Conservation (phyloP, 805 yeast species). For the Starmerella etchellsii region DNA sequence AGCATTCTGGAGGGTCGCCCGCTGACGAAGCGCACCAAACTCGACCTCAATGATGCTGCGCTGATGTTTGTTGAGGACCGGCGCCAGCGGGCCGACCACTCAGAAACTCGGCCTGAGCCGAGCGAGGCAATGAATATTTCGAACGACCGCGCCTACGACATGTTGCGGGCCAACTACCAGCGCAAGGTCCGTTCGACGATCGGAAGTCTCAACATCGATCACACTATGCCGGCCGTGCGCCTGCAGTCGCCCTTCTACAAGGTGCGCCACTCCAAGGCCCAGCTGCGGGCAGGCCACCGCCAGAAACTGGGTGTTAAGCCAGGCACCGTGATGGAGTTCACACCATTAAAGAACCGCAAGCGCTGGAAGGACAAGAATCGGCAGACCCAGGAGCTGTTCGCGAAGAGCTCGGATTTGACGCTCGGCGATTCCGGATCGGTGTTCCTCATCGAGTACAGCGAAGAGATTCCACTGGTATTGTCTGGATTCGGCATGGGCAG, state of each 20-base stretch:
- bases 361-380: constrained; percentile 82
- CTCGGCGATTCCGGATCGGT: constrained; percentile 70
- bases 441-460: constrained; percentile 76
- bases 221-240: constrained; percentile 73
- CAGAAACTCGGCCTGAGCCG: not conserved
- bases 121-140: constrained; percentile 50
- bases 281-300: constrained; percentile 68
- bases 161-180: constrained; percentile 73
- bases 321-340: constrained; percentile 61
- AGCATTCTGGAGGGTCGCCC: constrained; percentile 55
- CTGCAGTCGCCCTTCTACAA: constrained; percentile 86
- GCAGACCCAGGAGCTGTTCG: constrained; percentile 60
- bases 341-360: constrained; percentile 64
- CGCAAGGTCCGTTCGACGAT: constrained; percentile 85
- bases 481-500: constrained; percentile 94
- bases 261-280: constrained; percentile 54
- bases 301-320: constrained; percentile 64
- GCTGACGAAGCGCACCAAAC: constrained; percentile 25
- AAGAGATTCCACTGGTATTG: constrained; percentile 69
- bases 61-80: constrained; percentile 49
- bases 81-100: constrained; percentile 27
- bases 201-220: constrained; percentile 83
- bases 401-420: constrained; percentile 60
- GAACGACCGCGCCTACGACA: constrained; percentile 76
- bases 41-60: constrained; percentile 82